These are phyloP conservation scores for Paratinospora sagittata DNA, from an alignment of 164 flowering plant species.

Conservation along the genomic window DNA sequence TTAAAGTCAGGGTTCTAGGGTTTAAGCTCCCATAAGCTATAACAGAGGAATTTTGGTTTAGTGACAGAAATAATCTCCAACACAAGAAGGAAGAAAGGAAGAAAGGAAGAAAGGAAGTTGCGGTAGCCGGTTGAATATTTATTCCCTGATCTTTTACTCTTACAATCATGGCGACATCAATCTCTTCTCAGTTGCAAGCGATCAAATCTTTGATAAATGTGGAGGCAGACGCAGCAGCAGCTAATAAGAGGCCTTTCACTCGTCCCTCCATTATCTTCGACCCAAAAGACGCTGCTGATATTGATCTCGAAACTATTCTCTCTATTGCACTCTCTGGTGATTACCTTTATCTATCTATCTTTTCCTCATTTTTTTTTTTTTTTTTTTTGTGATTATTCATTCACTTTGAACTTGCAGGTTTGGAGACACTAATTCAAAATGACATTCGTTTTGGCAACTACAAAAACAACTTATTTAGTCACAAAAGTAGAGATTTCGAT, in stretches of 20 bases:
- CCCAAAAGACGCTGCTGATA: constrained; percentile 83
- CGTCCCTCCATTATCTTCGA: constrained; percentile 71
- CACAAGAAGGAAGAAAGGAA: too few species aligned
- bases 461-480: constrained; percentile 61
- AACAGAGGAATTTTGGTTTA: too few species aligned
- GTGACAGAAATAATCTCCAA: too few species aligned
- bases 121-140: too few species aligned
- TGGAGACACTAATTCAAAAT: constrained; percentile 46
- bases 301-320: constrained; percentile 58
- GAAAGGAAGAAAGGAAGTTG: too few species aligned
- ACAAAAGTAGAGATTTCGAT: constrained; percentile 59
- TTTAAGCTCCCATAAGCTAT: too few species aligned
- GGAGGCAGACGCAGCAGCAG: constrained; percentile 37
- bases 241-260: constrained; percentile 51
- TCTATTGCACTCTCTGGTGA: constrained; percentile 56
- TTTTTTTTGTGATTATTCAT: not conserved
- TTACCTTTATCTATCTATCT: not conserved
- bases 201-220: constrained; percentile 35
- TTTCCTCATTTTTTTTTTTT: not conserved
- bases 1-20: too few species aligned
- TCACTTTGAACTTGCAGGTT: constrained; percentile 37
- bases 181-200: constrained; percentile 66
- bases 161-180: constrained; percentile 37
- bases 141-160: too few species aligned
- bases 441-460: constrained; percentile 55